Evolutionary conservation across 2,329 filamentous ascomycete genomes (phyloP), one percentile per base, ranked within the genome.

Genomic region (Dactylonectria macrodidyma): DNA sequence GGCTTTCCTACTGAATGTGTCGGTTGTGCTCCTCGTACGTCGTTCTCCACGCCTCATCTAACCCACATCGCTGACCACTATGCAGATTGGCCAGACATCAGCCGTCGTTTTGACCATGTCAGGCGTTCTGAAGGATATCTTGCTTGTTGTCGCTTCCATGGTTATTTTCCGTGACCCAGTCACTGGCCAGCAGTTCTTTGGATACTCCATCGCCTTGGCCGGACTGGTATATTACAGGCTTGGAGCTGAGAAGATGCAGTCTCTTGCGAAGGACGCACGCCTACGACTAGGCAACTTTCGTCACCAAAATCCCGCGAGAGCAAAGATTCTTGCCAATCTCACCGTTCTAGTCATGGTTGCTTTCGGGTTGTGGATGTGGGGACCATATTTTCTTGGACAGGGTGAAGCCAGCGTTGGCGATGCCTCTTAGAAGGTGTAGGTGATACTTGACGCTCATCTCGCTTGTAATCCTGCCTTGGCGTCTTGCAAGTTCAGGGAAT

Each of bases 71-170:
- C 59, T 66, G 19, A 66, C 48, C 14, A 26, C 36, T n/a, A 6
- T 6, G 1, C 16, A 66, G 64, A 66, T 66, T 41, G 64, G 64
- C 47, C 59, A 66, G 48, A 66, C 64, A 12, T 66, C 64, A 3
- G 64, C 64, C 6, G 64, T 66, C 5, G 64, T 66, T 9, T 33
- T 66, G 19, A 66, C 64, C 33, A 66, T 66, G 64, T 58, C 64
- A 1, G 64, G 64, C 5, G 64, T 66, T 14, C 59, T 66, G 12
- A 66, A 66, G 47, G 64, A 66, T 8, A 62, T 66, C 14, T 38
- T 66, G 3, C 64, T 66, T 16, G 64, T 66, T 34, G 61, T 62
- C n/a, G 61, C 64, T 1, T 66, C 64, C 4, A 66, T 66, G 64
- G 48, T 47, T 3, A 66, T 66, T 24, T 66, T 66, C 30, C 59